These are phyloP conservation scores for Sarocladium kiliense DNA, from an alignment of 2,329 filamentous ascomycete species.

Conservation along the genomic window DNA sequence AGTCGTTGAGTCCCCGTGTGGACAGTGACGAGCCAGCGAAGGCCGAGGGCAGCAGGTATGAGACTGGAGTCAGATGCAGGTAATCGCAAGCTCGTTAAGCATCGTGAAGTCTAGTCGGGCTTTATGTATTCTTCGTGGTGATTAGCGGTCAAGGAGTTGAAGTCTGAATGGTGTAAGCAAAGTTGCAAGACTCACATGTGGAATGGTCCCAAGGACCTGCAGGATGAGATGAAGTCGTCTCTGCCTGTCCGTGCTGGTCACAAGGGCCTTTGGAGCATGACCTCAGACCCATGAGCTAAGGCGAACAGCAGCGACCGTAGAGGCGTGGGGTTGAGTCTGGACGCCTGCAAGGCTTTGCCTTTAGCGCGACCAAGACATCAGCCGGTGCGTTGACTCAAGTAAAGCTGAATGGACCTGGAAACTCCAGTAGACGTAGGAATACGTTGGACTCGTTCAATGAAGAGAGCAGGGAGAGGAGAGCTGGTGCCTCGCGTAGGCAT, in stretches of 20 bases:
- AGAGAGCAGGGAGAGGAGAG: background rate
- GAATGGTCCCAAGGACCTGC: constrained; percentile 45
- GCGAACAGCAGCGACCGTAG: background rate
- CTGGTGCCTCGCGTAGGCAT: background rate
- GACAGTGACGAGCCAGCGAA: too few relatives aligned
- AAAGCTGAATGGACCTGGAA: too few relatives aligned
- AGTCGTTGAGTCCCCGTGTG: too few relatives aligned
- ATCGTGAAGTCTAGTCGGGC: background rate
- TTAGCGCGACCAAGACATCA: too few relatives aligned
- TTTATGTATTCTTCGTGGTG: constrained; percentile 5
- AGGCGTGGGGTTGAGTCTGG: too few relatives aligned
- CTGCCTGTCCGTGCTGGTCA: background rate
- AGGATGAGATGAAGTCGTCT: constrained; percentile 6
- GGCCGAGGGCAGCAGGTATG: background rate
- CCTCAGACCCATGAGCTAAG: constrained; percentile 6
- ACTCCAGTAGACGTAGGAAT: too few relatives aligned
- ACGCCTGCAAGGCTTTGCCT: too few relatives aligned
- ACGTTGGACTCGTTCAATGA: background rate
- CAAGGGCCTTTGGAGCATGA: constrained; percentile 6
- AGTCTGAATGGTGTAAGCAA: too few relatives aligned
- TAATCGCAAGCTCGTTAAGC: background rate
- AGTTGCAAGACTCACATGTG: constrained; percentile 13
- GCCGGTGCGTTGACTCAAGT: too few relatives aligned
- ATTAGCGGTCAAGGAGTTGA: background rate
- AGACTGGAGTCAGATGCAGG: background rate